Base-by-base conservation (phyloP, 192 early-diverging fungal genomes). In the Gonapodya prolifera region DNA sequence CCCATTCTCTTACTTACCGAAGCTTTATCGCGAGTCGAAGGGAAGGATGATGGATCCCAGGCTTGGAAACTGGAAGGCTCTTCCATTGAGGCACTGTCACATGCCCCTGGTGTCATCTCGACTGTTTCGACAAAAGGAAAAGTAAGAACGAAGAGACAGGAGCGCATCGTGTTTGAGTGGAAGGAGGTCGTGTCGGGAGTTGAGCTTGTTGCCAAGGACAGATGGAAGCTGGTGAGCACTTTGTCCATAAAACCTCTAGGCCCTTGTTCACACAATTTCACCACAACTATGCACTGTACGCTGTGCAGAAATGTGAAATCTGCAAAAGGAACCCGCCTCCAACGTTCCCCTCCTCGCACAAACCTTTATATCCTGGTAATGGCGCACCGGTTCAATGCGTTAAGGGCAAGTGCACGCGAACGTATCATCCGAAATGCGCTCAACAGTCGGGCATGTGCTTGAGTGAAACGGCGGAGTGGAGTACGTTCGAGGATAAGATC, bases 321-420 rank as follows among this genome's bases (percentile, higher is more conserved):
- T 69, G 45, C 45, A 69, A 69, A 8, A n/a, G 13, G 13, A n/a
- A 69, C 45, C 13, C n/a, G 13, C 45, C 45, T n/a, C n/a, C n/a
- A n/a, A n/a, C n/a, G n/a, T n/a, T n/a, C 45, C 13, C 45, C 45
- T 8, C 45, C 45, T 8, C n/a, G 45, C 45, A n/a, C 45, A 69
- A 69, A n/a, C 8, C 8, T 8, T n/a, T 8, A n/a, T n/a, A n/a
- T 8, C 45, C 45, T 8, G n/a, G 13, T 8, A 8, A 69, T n/a
- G 45, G 45, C 45, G 45, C 45, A n/a, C 45, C 45, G 45, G n/a
- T 69, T n/a, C 45, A 69, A n/a, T 69, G 45, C 45, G 8, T 8
- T n/a, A 69, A 69, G 45, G 45, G 45, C 45, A 69, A 69, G 45
- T 69, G 45, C 45, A 69, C 45, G 45, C 45, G 45, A n/a, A n/a